Evolutionary conservation across 139 green algal species (phyloP).

Genomic region (Chlorella ohadii): DNA sequence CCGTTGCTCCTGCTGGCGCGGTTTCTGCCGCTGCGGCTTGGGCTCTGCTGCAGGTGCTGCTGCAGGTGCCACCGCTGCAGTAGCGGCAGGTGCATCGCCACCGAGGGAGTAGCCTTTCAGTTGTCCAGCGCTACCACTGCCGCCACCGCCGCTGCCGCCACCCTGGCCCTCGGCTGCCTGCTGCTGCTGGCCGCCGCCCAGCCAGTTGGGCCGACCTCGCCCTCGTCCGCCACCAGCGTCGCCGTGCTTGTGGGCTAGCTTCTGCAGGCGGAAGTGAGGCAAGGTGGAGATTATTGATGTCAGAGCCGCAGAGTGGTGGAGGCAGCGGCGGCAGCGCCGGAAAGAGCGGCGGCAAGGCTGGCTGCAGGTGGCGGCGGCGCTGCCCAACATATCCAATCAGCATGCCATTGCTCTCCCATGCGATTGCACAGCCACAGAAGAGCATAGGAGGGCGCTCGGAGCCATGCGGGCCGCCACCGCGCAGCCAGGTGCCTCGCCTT

Average conservation of each 20-base stretch:
- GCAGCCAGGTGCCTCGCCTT: background rate
- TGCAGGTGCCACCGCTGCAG: background rate
- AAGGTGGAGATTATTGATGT: background rate
- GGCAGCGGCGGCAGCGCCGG: background rate
- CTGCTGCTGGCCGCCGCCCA: background rate
- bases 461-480: background rate
- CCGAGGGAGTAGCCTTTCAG: conserved; percentile 41
- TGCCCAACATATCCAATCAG: background rate
- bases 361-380: background rate
- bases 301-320: background rate
- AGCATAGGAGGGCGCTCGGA: background rate
- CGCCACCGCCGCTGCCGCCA: background rate
- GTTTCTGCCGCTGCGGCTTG: background rate
- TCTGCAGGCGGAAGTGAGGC: background rate
- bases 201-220: background rate
- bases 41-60: background rate
- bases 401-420: background rate
- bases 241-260: background rate
- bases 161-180: background rate
- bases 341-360: background rate
- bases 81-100: background rate
- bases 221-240: background rate
- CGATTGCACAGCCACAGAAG: background rate
- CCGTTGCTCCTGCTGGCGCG: background rate
- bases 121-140: background rate